phyloP scores from a whole-genome alignment of 2,329 filamentous ascomycete genomes.

The Annulohypoxylon truncatum region DNA sequence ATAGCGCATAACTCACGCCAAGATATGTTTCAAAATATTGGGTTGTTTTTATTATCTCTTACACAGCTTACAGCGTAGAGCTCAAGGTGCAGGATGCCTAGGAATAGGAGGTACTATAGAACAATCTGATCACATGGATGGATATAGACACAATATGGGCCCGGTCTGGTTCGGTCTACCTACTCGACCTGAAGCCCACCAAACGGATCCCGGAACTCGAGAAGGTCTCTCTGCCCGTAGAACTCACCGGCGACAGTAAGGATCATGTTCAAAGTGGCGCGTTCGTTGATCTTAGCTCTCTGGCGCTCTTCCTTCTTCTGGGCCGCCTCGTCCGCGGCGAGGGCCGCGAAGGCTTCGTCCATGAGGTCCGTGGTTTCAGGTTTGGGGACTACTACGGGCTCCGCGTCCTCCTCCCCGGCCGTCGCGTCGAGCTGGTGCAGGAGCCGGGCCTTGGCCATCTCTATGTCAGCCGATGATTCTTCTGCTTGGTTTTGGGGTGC shows the following conservation, averaged over 20 bases:
- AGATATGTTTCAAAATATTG: not conserved
- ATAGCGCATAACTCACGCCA: not conserved
- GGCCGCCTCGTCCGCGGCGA: constrained; percentile 41
- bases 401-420: not conserved
- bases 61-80: not conserved
- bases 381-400: not conserved
- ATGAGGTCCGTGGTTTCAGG: constrained; percentile 13
- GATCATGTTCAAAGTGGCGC: constrained; percentile 91
- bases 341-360: constrained; percentile 21
- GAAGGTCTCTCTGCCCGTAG: constrained; percentile 88
- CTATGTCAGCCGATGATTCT: constrained; percentile 55
- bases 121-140: constrained; percentile 4
- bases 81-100: not conserved
- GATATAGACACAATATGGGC: not conserved
- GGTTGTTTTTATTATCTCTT: not conserved
- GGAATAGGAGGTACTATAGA: not conserved
- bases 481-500: constrained; percentile 46
- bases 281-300: constrained; percentile 62
- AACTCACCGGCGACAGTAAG: constrained; percentile 87
- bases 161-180: constrained; percentile 33
- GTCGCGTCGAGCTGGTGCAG: constrained; percentile 57
- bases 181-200: constrained; percentile 51
- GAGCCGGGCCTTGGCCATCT: constrained; percentile 61
- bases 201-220: constrained; percentile 77
- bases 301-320: constrained; percentile 41